phyloP scores from a whole-genome alignment of 192 early-diverging fungal genomes.

The Entomortierella lignicola region DNA sequence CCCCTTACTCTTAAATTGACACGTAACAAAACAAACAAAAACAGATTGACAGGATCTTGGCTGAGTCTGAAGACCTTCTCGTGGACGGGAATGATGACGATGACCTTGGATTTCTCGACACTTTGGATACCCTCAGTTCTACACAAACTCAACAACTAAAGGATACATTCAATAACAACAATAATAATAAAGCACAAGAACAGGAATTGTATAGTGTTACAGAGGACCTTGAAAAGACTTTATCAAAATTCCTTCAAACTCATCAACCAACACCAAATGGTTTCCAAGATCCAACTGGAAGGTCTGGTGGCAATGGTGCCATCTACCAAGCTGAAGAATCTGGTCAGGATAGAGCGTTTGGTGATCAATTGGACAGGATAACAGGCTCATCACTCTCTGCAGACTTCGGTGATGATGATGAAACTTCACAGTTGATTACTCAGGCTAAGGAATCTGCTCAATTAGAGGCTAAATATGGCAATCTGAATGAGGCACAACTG shows the following conservation, averaged over 20 bases:
- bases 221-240: conserved; percentile 33
- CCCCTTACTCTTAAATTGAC: background rate
- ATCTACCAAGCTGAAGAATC: conserved; percentile 3
- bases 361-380: conserved; percentile 23
- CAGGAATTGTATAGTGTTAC: conserved; percentile 20
- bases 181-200: background rate
- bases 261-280: conserved; percentile 17
- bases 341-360: conserved; percentile 17
- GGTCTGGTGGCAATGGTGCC: background rate
- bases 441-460: conserved; percentile 17
- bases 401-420: conserved; percentile 14
- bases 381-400: conserved; percentile 5
- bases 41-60: conserved; percentile 45
- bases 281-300: background rate
- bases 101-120: conserved; percentile 35
- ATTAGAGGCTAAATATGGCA: conserved; percentile 29
- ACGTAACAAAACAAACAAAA: background rate
- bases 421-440: conserved; percentile 13
- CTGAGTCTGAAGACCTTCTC: conserved; percentile 38
- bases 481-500: conserved; percentile 13
- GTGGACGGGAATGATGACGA: conserved; percentile 20
- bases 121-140: conserved; percentile 4
- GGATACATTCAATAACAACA: background rate
- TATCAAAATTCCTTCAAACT: conserved; percentile 45
- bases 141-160: conserved; percentile 17